Evolutionary conservation across 2,329 filamentous ascomycete species (phyloP), one percentile per base, ranked within the genome.

Genomic region (Xylariaceae sp.): DNA sequence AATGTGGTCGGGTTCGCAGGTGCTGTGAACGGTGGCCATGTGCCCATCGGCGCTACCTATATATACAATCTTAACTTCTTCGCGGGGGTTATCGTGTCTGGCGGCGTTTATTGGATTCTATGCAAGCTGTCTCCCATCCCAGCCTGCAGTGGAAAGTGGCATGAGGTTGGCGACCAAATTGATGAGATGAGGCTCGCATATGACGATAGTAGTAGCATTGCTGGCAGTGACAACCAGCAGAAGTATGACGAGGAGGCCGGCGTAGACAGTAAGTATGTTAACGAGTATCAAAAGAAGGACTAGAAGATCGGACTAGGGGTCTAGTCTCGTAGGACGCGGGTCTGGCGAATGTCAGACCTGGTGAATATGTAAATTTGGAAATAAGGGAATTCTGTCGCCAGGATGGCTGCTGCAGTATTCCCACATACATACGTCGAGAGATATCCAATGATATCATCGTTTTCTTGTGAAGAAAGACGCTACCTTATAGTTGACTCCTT

Each of bases 51-150:
- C 1, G 92, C 93, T 2, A 84, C 81, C 1, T 95, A 95, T 67
- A 84, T 97, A 55, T 97, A 96, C 77, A 89, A 92, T 61, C 67
- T 97, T 64, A 96, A 96, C 72, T 97, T 92, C 77, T 95, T 97
- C 70, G 82, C 82, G 36, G 92, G 92, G 0, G 92, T 96, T 68
- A 77, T 91, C 40, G 81, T 95, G 9, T 82, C 90, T 0, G 76
- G 77, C 0, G 67, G 59, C 0, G 73, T 86, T 6, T 97, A 97
- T 73, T 95, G 83, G 75, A 49, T 70, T 0, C 77, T 96, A 1
- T 92, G 87, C 70, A 81, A 75, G 53, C 27, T 92, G 21, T 89
- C 74, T 58, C 91, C 91, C 0, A 73, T 96, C 0, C 87, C 89
- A 0, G 91, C 88, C 1, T 86, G 81, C 4, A 92, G 89, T 67